Conservation (phyloP, 2,329 filamentous ascomycete genomes). For the Fonsecaea pedrosoi region DNA sequence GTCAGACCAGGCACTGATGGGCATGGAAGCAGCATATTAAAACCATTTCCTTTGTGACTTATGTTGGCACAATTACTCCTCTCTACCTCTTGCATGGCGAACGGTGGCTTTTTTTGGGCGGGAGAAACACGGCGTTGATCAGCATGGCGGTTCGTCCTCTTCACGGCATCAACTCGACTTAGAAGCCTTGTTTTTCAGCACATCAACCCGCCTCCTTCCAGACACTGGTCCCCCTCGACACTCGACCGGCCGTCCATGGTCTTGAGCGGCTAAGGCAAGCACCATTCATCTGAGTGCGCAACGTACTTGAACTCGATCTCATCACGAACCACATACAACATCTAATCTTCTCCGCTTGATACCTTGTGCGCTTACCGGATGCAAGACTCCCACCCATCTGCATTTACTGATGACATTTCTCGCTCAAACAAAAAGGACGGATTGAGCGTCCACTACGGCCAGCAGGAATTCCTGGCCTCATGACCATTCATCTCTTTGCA, state of each 20-base stretch:
- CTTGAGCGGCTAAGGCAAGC: slow-evolving; percentile 8
- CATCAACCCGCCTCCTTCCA: neutral
- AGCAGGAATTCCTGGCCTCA: slow-evolving; percentile 16
- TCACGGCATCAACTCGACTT: slow-evolving; percentile 15
- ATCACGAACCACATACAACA: slow-evolving; percentile 29
- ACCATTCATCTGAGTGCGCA: slow-evolving; percentile 11
- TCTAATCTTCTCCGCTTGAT: slow-evolving; percentile 36
- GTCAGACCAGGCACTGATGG: slow-evolving; percentile 36
- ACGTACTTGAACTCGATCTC: slow-evolving; percentile 18
- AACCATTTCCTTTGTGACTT: slow-evolving; percentile 16
- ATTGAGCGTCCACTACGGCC: slow-evolving; percentile 9
- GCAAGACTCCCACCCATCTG: slow-evolving; percentile 30
- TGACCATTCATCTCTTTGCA: slow-evolving; percentile 15
- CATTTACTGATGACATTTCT: slow-evolving; percentile 25
- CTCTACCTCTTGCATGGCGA: slow-evolving; percentile 32
- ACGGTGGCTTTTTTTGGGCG: slow-evolving; percentile 11
- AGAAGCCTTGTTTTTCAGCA: slow-evolving; percentile 20
- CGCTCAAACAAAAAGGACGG: slow-evolving; percentile 6
- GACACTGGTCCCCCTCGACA: neutral
- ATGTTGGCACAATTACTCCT: slow-evolving; percentile 20
- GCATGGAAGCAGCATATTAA: slow-evolving; percentile 39
- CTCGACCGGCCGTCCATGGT: neutral
- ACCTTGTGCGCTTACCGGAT: slow-evolving; percentile 38
- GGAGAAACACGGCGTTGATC: slow-evolving; percentile 21
- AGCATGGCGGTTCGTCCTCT: slow-evolving; percentile 12